Evolutionary conservation across 371 early-diverging fungal species (phyloP).

Genomic region (Mucor saturninus): DNA sequence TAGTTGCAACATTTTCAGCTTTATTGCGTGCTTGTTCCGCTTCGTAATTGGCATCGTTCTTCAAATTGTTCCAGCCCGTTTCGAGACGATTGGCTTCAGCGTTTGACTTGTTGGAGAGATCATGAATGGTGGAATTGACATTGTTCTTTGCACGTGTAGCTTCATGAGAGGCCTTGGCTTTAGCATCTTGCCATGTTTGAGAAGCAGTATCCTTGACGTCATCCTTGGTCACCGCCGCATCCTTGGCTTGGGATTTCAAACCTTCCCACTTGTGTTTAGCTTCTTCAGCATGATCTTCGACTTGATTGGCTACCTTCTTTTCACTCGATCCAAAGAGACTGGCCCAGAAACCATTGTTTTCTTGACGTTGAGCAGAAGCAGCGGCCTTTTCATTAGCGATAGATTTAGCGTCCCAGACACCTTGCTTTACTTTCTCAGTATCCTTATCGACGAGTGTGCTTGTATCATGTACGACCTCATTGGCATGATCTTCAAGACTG

Average conservation of each 20-base stretch:
- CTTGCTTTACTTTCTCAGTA: constrained; percentile 19
- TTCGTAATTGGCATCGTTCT: constrained; percentile 16
- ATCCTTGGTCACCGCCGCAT: neutral
- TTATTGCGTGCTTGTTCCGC: constrained; percentile 10
- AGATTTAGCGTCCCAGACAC: constrained; percentile 23
- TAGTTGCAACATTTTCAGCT: constrained; percentile 15
- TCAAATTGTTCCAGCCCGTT: constrained; percentile 19
- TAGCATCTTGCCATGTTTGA: constrained; percentile 12
- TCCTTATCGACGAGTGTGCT: constrained; percentile 25
- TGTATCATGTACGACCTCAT: constrained; percentile 21
- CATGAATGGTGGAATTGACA: neutral
- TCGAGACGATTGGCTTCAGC: constrained; percentile 13
- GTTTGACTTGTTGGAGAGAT: constrained; percentile 8
- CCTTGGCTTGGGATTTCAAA: constrained; percentile 11
- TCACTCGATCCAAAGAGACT: constrained; percentile 8
- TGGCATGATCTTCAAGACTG: constrained; percentile 19
- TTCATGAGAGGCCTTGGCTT: constrained; percentile 16
- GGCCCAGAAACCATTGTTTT: constrained; percentile 5
- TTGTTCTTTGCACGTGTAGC: constrained; percentile 14
- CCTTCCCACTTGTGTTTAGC: constrained; percentile 7
- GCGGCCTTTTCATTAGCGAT: constrained; percentile 3
- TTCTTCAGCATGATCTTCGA: constrained; percentile 5
- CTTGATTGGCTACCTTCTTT: constrained; percentile 2
- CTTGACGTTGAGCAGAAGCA: neutral
- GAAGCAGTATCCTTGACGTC: constrained; percentile 15